These are phyloP conservation scores for Conringia planisiliqua DNA, from an alignment of 345 rosid genomes.

Conservation along the genomic window DNA sequence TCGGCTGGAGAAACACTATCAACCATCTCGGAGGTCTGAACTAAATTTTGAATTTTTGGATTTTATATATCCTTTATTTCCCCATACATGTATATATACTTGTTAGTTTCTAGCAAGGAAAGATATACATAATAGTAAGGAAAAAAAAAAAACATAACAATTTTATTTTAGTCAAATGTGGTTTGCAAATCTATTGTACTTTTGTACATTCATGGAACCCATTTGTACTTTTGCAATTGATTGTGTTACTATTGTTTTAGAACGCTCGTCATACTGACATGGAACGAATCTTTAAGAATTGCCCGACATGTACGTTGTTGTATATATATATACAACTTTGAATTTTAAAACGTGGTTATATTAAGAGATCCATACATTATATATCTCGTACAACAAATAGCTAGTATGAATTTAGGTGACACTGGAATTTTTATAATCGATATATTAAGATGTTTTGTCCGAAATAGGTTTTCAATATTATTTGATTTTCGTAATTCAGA, in stretches of 20 bases:
- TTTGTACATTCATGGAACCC: slow-evolving; percentile 5
- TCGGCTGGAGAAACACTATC: no score
- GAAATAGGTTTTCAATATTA: not conserved
- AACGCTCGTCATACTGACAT: not conserved
- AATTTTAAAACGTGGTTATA: slow-evolving; percentile 10
- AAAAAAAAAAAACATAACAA: no score
- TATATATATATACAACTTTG: slow-evolving; percentile 4
- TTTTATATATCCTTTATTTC: not conserved
- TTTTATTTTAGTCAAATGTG: not conserved
- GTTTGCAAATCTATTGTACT: slow-evolving; percentile 1
- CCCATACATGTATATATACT: not conserved
- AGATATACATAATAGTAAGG: not conserved
- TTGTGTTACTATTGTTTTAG: not conserved
- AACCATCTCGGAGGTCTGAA: no score
- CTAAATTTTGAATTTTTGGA: no score
- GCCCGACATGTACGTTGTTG: slow-evolving; percentile 14
- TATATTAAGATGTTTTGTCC: not conserved
- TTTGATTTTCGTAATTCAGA: not conserved
- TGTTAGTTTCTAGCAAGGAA: not conserved
- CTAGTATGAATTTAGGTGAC: not conserved
- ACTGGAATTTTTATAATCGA: not conserved
- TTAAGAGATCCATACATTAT: not conserved
- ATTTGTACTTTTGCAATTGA: slow-evolving; percentile 20
- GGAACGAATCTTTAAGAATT: slow-evolving; percentile 1
- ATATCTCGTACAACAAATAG: not conserved